These are phyloP conservation scores for Phymatotrichopsis omnivora DNA, from an alignment of 2,329 filamentous ascomycete species.

Conservation along the genomic window DNA sequence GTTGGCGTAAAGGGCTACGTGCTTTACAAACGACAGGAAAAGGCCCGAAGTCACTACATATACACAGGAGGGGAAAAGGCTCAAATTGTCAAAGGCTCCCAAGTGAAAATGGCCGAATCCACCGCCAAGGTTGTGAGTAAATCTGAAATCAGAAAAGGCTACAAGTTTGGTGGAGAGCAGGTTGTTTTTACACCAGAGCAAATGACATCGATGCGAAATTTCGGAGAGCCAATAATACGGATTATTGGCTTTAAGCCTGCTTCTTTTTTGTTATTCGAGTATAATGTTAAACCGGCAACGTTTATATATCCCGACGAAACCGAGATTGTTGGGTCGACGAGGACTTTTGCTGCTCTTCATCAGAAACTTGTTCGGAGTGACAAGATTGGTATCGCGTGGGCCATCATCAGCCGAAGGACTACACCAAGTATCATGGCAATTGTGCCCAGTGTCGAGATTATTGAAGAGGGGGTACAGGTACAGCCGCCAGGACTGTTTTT, in stretches of 20 bases:
- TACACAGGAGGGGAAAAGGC: constrained; percentile 78
- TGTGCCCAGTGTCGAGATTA: constrained; percentile 60
- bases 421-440: constrained; percentile 71
- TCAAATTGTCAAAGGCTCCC: constrained; percentile 66
- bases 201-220: constrained; percentile 63
- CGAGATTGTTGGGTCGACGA: constrained; percentile 78
- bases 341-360: constrained; percentile 84
- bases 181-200: constrained; percentile 80
- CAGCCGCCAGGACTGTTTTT: constrained; percentile 83
- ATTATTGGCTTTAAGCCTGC: constrained; percentile 91
- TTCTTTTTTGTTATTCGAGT: constrained; percentile 66
- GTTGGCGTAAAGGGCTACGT: constrained; percentile 94
- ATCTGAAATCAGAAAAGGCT: constrained; percentile 75
- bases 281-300: constrained; percentile 70
- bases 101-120: constrained; percentile 66
- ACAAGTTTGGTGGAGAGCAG: constrained; percentile 88
- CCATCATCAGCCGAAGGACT: constrained; percentile 69
- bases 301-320: constrained; percentile 94
- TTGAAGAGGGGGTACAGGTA: constrained; percentile 57
- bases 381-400: constrained; percentile 84
- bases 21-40: constrained; percentile 70
- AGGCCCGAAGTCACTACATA: constrained; percentile 73
- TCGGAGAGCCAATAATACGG: constrained; percentile 71
- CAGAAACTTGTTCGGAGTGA: constrained; percentile 70
- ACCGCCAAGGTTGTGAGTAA: constrained; percentile 68